Evolutionary conservation across 2,329 filamentous ascomycete species (phyloP), one percentile per base, ranked within the genome.

Genomic region (Diaporthe amygdali): DNA sequence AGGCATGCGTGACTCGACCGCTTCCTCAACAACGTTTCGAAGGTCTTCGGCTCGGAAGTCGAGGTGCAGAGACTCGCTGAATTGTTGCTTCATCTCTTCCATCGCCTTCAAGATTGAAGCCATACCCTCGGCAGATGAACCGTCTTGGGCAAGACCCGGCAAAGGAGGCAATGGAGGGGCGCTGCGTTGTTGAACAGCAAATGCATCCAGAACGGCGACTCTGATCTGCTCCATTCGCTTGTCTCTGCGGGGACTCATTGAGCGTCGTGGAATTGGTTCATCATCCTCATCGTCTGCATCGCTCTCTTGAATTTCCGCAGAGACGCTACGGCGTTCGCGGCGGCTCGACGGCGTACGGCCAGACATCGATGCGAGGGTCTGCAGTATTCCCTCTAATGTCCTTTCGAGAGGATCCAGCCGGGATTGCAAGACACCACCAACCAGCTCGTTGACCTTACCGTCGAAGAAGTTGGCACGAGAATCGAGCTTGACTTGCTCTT

Each of bases 251-350:
- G 95, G 94, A 75, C 95, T 98, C 75, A 91, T 87, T 7, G 93
- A 93, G 66, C 94, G 91, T 78, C 90, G 87, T 73, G 86, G 83
- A 71, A 83, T 73, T 69, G 90, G 88, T 68, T 82, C 73, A 70
- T 92, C 93, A 27, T 97, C 95, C 78, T 97, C 95, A 73, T 97
- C 95, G 79, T 98, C 96, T 14, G 96, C 96, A 82, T 98, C 96
- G 79, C 96, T 98, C 71, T 97, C 91, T 59, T 89, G 86, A 4
- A 88, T 78, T 37, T 94, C 93, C n/a, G 86, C 89, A 56, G 93
- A 95, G 37, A 90, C 81, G 79, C 92, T 94, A 93, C 95, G 49
- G 90, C 81, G 79, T 91, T 94, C 75, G 91, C 89, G 74, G 89
- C 86, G 32, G 88, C 87, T 87, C 37, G 88, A 85, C 32, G 85